These are phyloP conservation scores for Dovyalis caffra DNA, from an alignment of 345 rosid species.

Conservation along the genomic window DNA sequence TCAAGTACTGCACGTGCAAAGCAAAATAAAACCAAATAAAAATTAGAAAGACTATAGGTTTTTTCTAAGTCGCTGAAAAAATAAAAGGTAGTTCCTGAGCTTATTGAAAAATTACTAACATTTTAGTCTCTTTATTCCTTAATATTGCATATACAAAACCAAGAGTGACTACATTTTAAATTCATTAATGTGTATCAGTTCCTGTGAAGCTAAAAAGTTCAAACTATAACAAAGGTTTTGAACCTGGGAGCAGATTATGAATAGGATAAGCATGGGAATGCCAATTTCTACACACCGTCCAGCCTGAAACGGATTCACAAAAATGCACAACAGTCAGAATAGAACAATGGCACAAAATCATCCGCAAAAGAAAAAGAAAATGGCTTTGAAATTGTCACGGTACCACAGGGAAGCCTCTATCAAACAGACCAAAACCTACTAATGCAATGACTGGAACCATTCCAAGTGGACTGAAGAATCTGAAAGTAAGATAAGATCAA, in stretches of 20 bases:
- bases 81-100: not conserved
- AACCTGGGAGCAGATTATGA: constrained; percentile 85
- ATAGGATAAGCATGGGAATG: constrained; percentile 83
- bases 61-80: not conserved
- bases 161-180: not conserved
- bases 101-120: no score
- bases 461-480: constrained; percentile 97
- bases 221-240: not conserved
- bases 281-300: constrained; percentile 92
- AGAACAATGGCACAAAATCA: not conserved
- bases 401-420: constrained; percentile 99
- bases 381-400: not conserved
- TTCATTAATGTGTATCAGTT: not conserved
- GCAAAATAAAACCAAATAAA: not conserved
- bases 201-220: not conserved
- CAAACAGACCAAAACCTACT: constrained; percentile 91
- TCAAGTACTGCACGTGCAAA: constrained; percentile 61
- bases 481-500: constrained; percentile 28
- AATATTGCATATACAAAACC: not conserved
- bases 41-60: not conserved
- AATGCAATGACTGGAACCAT: constrained; percentile 96
- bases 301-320: constrained; percentile 42
- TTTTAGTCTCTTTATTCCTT: not conserved
- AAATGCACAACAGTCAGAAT: not conserved
- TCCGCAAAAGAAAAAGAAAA: not conserved